Conservation (phyloP, 192 early-diverging fungal genomes). For the Rhizophagus sp. region DNA sequence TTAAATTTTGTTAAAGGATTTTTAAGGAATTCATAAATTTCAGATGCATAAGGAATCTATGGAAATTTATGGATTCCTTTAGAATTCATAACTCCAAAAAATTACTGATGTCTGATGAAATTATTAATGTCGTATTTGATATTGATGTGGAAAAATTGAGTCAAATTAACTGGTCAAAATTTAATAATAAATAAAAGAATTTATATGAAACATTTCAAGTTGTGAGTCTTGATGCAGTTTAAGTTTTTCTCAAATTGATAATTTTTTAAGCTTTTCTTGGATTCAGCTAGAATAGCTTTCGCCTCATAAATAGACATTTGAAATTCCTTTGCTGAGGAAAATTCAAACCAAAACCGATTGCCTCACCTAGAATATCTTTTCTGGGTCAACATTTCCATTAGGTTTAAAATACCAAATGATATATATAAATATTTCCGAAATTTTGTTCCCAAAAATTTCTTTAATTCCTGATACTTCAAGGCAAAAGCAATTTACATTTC, state of each 20-base stretch:
- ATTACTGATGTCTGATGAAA: too few relatives aligned
- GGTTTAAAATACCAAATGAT: constrained; percentile 53
- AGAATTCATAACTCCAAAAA: too few relatives aligned
- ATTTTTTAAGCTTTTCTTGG: constrained; percentile 44
- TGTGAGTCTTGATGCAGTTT: constrained; percentile 57
- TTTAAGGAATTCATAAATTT: too few relatives aligned
- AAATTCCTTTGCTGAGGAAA: constrained; percentile 35
- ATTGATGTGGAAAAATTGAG: too few relatives aligned
- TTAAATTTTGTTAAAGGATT: too few relatives aligned
- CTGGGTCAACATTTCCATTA: constrained; percentile 55
- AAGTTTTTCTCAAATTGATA: constrained; percentile 41
- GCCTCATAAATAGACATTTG: constrained; percentile 33
- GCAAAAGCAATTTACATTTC: constrained; percentile 46
- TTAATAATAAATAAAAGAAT: background rate
- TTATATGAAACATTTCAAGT: constrained; percentile 53
- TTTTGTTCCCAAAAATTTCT: constrained; percentile 34
- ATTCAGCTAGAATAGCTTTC: constrained; percentile 32
- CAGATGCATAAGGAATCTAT: too few relatives aligned
- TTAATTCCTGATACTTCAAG: constrained; percentile 52
- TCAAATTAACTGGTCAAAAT: background rate
- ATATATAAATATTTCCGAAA: constrained; percentile 45
- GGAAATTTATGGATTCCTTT: too few relatives aligned
- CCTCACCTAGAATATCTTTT: constrained; percentile 60
- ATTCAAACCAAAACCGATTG: background rate
- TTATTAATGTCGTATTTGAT: too few relatives aligned